Evolutionary conservation across 2,329 filamentous ascomycete species (phyloP), one percentile per base, ranked within the genome.

Genomic region (Cephalotrichum gorgonifer): DNA sequence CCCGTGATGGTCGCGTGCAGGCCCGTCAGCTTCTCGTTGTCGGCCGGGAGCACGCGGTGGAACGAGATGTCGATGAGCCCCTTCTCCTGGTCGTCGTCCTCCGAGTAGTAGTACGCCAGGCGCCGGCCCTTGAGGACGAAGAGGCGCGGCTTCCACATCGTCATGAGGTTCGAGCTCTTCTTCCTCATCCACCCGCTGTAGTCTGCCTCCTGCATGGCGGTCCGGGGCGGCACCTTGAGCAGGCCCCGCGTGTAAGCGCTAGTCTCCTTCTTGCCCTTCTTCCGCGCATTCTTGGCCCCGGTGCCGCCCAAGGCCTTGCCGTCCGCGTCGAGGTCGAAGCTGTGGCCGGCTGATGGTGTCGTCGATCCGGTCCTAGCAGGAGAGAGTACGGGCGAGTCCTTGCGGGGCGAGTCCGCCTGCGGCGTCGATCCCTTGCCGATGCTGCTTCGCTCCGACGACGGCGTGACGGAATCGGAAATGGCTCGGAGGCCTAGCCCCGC

Each of bases 181-280:
- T 98, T 98, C 74, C 93, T 97, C 93, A 98, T 98, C 93, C 93
- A 98, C 1, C 93, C 93, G 59, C 85, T 91, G 64, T 95, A 97
- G 61, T 98, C 91, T 49, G 88, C 91, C 53, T 81, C 82, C 53
- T 81, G 71, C 66, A 95, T 93, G 52, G 91, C 89, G 61, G 95
- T 88, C 49, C 81, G 74, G 0, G 93, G 93, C 0, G 79, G 70
- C 52, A 91, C 85, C 65, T 90, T 89, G 57, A 86, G 78, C 38
- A 97, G 70, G 0, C 93, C 93, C 27, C 87, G 84, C 17, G 83
- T 87, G 65, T 97, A 98, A 1, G 93, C 93, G 59, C 90, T 96
- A 0, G 93, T 98, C 51, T 88, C 84, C 63, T 97, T 94, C 71
- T 98, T 98, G 47, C 82, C 80, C 66, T 91, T 90, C 76, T 83